Conservation (phyloP, 1,284 basidiomycete genomes). For the Pseudozyma pruni region DNA sequence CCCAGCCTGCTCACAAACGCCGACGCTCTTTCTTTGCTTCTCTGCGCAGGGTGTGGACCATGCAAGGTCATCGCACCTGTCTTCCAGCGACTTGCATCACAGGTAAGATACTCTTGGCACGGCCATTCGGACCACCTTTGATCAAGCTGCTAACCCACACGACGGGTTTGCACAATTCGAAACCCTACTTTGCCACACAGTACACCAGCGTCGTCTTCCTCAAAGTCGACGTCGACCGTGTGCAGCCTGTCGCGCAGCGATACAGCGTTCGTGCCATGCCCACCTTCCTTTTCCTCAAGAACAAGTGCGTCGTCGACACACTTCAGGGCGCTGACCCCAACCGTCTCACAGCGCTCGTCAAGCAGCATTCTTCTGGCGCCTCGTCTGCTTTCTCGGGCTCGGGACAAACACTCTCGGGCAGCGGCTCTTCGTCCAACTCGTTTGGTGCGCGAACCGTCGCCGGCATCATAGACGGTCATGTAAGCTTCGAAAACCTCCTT, state of each 20-base stretch:
- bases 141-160: background rate
- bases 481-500: conserved; percentile 53
- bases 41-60: conserved; percentile 41
- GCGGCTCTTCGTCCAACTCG: conserved; percentile 28
- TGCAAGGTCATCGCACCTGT: conserved; percentile 47
- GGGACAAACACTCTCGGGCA: conserved; percentile 46
- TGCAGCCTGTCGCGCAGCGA: conserved; percentile 67
- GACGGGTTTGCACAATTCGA: no score
- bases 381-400: conserved; percentile 47
- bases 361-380: conserved; percentile 55
- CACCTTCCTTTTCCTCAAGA: conserved; percentile 71
- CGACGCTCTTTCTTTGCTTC: background rate
- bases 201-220: conserved; percentile 49
- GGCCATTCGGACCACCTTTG: background rate
- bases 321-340: conserved; percentile 60
- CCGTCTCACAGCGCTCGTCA: conserved; percentile 52
- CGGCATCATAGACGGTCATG: conserved; percentile 46
- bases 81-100: conserved; percentile 33
- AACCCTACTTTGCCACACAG: conserved; percentile 8
- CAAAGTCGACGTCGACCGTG: conserved; percentile 70
- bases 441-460: conserved; percentile 22
- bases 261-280: conserved; percentile 70
- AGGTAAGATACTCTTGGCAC: conserved; percentile 16
- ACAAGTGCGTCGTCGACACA: conserved; percentile 64
- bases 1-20: conserved; percentile 1